Percentiles rank a stretch among this genome's conserved stretches.
Conservation (phyloP, 768 basidiomycete species). For the Mycena chlorophos region DNA sequence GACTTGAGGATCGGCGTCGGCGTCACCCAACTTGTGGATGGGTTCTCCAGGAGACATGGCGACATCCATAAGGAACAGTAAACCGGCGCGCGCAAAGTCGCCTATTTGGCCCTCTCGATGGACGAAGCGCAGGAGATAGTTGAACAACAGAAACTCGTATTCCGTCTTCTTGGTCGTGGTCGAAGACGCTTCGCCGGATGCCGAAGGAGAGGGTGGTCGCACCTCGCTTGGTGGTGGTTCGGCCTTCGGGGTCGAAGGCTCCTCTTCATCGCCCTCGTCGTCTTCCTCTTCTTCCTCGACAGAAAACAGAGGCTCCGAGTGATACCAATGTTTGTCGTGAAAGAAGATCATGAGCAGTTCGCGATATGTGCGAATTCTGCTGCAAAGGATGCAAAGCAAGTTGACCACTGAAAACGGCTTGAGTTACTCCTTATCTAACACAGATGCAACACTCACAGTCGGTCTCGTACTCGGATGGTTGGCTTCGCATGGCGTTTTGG, state of each 20-base stretch:
- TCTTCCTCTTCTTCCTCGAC: conserved; percentile 78
- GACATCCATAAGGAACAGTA: conserved; percentile 93
- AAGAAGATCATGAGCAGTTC: conserved; percentile 97
- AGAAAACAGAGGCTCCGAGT: conserved; percentile 70
- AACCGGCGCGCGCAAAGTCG: conserved; percentile 87
- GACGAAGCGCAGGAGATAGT: conserved; percentile 91
- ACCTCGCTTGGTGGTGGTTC: conserved; percentile 17
- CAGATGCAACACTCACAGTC: conserved; percentile 63
- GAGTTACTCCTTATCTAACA: background rate
- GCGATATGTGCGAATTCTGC: conserved; percentile 83
- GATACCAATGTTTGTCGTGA: conserved; percentile 89
- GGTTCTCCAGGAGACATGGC: conserved; percentile 83
- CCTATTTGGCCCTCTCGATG: conserved; percentile 94
- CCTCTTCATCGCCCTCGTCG: conserved; percentile 53
- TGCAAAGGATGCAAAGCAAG: conserved; percentile 88
- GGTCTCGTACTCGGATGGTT: conserved; percentile 87
- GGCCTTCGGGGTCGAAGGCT: conserved; percentile 23
- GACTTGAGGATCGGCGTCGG: conserved; percentile 28
- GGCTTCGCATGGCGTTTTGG: conserved; percentile 59
- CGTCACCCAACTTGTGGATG: conserved; percentile 41
- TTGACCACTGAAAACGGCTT: conserved; percentile 69
- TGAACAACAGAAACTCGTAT: conserved; percentile 94
- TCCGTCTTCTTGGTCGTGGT: conserved; percentile 66
- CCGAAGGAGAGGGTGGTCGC: conserved; percentile 55
- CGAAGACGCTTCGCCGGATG: conserved; percentile 56